phyloP scores from a whole-genome alignment of 768 basidiomycete species.

The Amanita rubescens region DNA sequence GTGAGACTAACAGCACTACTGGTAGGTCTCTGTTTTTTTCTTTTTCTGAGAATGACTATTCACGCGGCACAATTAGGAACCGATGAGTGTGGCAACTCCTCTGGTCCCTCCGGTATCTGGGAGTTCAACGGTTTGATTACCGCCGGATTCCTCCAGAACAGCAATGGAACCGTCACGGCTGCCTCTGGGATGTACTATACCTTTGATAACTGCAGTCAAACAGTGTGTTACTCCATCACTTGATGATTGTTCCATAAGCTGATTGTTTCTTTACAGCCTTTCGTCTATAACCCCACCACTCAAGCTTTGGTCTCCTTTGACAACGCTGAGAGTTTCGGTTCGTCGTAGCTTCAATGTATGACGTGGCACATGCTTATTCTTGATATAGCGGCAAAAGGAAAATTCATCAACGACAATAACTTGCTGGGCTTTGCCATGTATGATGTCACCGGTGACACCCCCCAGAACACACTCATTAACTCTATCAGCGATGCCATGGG shows the following conservation, averaged over 20 bases:
- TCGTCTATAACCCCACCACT: slow-evolving; percentile 48
- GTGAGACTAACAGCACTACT: slow-evolving; percentile 33
- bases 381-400: slow-evolving; percentile 43
- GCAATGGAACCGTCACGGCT: slow-evolving; percentile 23
- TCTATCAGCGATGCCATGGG: slow-evolving; percentile 40
- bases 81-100: slow-evolving; percentile 42
- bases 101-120: slow-evolving; percentile 40
- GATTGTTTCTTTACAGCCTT: slow-evolving; percentile 37
- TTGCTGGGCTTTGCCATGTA: slow-evolving; percentile 63
- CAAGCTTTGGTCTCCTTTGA: slow-evolving; percentile 65
- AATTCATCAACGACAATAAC: slow-evolving; percentile 44
- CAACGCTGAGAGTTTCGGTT: slow-evolving; percentile 50
- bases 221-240: slow-evolving; percentile 37
- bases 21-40: slow-evolving; percentile 15
- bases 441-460: slow-evolving; percentile 55
- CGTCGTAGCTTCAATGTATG: background rate
- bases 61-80: slow-evolving; percentile 13
- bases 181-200: slow-evolving; percentile 45
- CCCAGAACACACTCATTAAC: slow-evolving; percentile 44
- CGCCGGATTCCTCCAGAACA: slow-evolving; percentile 44
- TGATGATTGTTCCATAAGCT: background rate
- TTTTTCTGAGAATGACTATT: background rate
- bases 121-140: slow-evolving; percentile 56
- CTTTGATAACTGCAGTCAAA: slow-evolving; percentile 66
- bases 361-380: background rate